Evolutionary conservation across 176 grass and related monocot genomes (phyloP).

Genomic region (Hsuehochloa calcarea): DNA sequence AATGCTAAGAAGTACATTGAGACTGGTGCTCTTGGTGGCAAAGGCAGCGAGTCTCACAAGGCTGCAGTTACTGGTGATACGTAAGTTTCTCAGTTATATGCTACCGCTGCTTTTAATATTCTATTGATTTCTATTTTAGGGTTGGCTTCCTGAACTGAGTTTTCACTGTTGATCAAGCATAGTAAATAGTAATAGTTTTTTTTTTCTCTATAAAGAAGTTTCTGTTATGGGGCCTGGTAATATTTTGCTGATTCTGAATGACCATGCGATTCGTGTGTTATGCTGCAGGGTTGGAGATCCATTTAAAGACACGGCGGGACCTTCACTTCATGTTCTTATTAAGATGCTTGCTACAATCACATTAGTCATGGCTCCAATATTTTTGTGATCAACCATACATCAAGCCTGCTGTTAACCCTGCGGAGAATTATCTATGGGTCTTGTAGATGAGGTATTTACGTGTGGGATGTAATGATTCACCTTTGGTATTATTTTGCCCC

Average conservation of each 20-base stretch:
- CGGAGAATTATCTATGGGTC: neutral
- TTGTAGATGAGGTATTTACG: constrained; percentile 39
- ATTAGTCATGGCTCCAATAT: no score
- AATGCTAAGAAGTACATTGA: constrained; percentile 99
- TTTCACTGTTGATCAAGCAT: neutral
- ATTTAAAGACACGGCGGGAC: constrained; percentile 94
- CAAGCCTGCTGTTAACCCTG: constrained; percentile 28
- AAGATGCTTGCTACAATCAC: no score
- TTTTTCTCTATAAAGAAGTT: neutral
- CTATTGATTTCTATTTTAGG: neutral
- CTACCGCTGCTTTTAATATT: neutral
- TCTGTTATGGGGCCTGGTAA: neutral
- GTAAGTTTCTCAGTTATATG: constrained; percentile 54
- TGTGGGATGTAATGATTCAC: constrained; percentile 25
- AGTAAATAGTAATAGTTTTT: neutral
- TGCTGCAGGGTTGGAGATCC: constrained; percentile 90
- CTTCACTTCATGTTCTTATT: constrained; percentile 42
- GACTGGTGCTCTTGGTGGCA: constrained; percentile 93
- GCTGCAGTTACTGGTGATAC: constrained; percentile 95
- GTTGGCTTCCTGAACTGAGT: neutral
- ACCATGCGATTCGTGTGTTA: neutral
- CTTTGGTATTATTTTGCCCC: neutral
- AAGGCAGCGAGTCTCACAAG: constrained; percentile 93
- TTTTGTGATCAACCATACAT: neutral
- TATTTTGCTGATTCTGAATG: neutral